phyloP scores from a whole-genome alignment of 2,329 filamentous ascomycete species.

The Lasiodiplodia hormozganensis region DNA sequence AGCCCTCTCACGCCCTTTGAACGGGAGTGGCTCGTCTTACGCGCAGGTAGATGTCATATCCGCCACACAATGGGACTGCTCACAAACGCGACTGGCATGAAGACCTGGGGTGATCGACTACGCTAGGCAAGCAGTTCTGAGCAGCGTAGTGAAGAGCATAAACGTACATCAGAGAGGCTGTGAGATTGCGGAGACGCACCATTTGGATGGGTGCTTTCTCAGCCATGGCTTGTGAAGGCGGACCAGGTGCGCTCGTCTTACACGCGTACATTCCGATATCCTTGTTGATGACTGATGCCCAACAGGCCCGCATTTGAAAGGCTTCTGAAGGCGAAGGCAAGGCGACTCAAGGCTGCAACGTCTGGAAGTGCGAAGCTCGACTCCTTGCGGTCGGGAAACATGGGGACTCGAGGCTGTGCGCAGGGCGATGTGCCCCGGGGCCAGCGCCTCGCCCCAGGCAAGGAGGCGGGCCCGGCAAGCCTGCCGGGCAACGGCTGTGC shows the following conservation, averaged over 20 bases:
- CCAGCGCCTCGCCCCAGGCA: neutral
- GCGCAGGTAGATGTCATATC: constrained; percentile 21
- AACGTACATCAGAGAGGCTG: constrained; percentile 1
- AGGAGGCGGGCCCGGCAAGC: neutral
- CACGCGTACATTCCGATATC: constrained; percentile 7
- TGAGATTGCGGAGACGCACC: constrained; percentile 21
- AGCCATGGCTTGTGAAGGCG: constrained; percentile 10
- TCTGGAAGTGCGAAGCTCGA: neutral
- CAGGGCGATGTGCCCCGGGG: constrained; percentile 1
- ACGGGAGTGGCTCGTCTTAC: constrained; percentile 23
- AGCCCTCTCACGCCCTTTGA: neutral
- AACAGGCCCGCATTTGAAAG: neutral
- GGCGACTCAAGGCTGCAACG: constrained; percentile 14
- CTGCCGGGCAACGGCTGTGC: neutral
- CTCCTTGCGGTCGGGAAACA: neutral
- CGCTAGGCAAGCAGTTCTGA: constrained; percentile 4
- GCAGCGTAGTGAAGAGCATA: neutral
- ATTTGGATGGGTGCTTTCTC: constrained; percentile 10
- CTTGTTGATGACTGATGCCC: constrained; percentile 19
- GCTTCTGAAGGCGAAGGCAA: neutral
- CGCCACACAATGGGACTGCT: constrained; percentile 15
- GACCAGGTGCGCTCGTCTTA: constrained; percentile 5
- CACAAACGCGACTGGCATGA: constrained; percentile 2
- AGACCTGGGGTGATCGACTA: constrained; percentile 12
- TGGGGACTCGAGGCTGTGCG: constrained; percentile 6